These are phyloP conservation scores for Naumovozyma castellii DNA, from an alignment of 805 yeast species.

Conservation along the genomic window DNA sequence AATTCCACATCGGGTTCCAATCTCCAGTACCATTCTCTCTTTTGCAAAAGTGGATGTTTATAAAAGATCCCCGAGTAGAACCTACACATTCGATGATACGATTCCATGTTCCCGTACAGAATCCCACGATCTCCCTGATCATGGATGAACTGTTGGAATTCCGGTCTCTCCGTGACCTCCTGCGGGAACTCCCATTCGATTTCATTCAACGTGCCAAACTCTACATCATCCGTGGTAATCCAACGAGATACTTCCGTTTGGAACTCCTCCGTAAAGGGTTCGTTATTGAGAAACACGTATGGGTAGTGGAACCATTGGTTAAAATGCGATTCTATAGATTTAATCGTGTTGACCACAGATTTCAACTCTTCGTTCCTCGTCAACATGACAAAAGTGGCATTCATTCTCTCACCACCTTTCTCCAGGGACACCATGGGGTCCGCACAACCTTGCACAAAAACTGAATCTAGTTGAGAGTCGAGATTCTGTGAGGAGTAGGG, in stretches of 20 bases:
- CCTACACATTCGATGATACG: constrained; percentile 95
- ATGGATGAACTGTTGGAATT: constrained; percentile 47
- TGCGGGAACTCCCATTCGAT: constrained; percentile 64
- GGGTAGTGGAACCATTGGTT: constrained; percentile 93
- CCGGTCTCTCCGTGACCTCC: constrained; percentile 11
- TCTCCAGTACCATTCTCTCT: constrained; percentile 90
- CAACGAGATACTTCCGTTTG: constrained; percentile 39
- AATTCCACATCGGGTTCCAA: constrained; percentile 90
- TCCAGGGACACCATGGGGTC: constrained; percentile 33
- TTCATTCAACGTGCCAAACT: constrained; percentile 58
- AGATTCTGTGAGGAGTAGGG: constrained; percentile 13
- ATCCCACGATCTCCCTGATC: constrained; percentile 76
- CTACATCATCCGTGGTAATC: constrained; percentile 54
- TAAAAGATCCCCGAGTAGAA: constrained; percentile 78
- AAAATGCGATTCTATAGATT: constrained; percentile 74
- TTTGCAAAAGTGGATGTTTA: constrained; percentile 61
- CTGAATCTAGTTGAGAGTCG: constrained; percentile 29
- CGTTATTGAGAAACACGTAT: constrained; percentile 82
- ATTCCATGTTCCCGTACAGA: constrained; percentile 70
- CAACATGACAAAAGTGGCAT: constrained; percentile 77
- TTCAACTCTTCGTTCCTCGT: constrained; percentile 73
- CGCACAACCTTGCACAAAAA: constrained; percentile 51
- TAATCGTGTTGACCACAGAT: constrained; percentile 67
- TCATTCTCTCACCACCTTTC: constrained; percentile 39
- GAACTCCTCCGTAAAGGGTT: constrained; percentile 59